phyloP scores from a whole-genome alignment of 163 green algal species.

The Volvox carteri region DNA sequence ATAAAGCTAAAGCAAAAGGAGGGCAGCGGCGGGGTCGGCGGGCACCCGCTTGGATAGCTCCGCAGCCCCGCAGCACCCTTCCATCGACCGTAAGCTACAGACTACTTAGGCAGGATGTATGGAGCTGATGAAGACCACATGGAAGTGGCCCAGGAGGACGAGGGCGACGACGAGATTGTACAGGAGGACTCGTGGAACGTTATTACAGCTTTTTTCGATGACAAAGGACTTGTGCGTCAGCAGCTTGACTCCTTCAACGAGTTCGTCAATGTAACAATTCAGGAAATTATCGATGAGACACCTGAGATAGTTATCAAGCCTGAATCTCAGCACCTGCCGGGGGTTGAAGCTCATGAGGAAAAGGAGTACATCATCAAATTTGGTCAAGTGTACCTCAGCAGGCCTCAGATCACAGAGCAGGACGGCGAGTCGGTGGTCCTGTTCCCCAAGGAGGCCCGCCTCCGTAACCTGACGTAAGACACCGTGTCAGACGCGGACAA shows the following conservation, averaged over 20 bases:
- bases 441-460: slow-evolving; percentile 96
- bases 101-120: slow-evolving; percentile 40
- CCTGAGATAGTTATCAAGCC: slow-evolving; percentile 89
- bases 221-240: slow-evolving; percentile 97
- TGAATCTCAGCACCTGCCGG: slow-evolving; percentile 90
- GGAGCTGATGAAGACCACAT: slow-evolving; percentile 49
- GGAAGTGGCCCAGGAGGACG: slow-evolving; percentile 46
- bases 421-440: slow-evolving; percentile 93
- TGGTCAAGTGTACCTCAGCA: slow-evolving; percentile 96
- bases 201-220: slow-evolving; percentile 95
- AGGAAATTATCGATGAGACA: slow-evolving; percentile 97
- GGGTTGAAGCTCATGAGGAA: slow-evolving; percentile 73
- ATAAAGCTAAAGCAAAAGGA: background rate
- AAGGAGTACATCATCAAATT: slow-evolving; percentile 87
- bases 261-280: slow-evolving; percentile 96
- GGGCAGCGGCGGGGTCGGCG: slow-evolving; percentile 32
- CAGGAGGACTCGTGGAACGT: slow-evolving; percentile 91
- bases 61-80: slow-evolving; percentile 18
- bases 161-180: slow-evolving; percentile 73
- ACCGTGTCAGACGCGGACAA: no score
- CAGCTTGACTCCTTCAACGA: slow-evolving; percentile 99
- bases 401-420: slow-evolving; percentile 93
- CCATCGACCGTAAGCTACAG: background rate
- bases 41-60: slow-evolving; percentile 25
- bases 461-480: slow-evolving; percentile 95